Base-by-base conservation (phyloP, 129 eudicot species). In the Lactuca saligna region DNA sequence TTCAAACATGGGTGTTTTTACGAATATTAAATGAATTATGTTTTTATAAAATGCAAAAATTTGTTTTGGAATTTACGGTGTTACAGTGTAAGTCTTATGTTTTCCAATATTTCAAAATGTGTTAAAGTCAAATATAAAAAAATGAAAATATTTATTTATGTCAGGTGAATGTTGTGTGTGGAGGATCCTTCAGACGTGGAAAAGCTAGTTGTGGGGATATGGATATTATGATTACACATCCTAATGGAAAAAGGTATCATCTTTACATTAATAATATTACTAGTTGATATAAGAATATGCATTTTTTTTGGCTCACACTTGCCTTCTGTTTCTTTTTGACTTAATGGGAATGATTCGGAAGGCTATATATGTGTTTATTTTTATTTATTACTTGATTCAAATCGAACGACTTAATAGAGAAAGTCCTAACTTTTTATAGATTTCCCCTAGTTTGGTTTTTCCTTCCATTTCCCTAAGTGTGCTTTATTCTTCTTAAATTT, bases 131-230 rank as follows among this genome's bases (percentile, higher is more conserved):
- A 20, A 20, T 20, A 20, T 20, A 20, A 20, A 20, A 20, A n/a
- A 20, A 20, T 0, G 29, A 25, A 1, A 20, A 20, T 20, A 20
- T 20, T 20, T 20, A 20, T 20, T 20, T 20, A 20, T 20, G 67
- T 69, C 73, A 93, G 97, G 85, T 87, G 61, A 62, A 29, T 58
- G 66, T 89, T 66, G 71, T 93, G 48, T 89, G 99, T 78, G 99
- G 95, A 77, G 99, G 99, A 83, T 93, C 99, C 49, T 93, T 72
- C 67, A 89, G 97, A 78, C 99, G 97, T 34, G 95, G 97, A 70
- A 93, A 93, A 72, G 86, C 91, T 56, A 71, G 95, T 46, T 93
- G 99, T 48, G 99, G 99, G 69, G 97, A 93, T 76, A 70, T 93
- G 88, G 99, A 93, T 75, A 83, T 93, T 71, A 72, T 93, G 33